Conservation (phyloP, 2,329 filamentous ascomycete genomes). For the Diplodia seriata region DNA sequence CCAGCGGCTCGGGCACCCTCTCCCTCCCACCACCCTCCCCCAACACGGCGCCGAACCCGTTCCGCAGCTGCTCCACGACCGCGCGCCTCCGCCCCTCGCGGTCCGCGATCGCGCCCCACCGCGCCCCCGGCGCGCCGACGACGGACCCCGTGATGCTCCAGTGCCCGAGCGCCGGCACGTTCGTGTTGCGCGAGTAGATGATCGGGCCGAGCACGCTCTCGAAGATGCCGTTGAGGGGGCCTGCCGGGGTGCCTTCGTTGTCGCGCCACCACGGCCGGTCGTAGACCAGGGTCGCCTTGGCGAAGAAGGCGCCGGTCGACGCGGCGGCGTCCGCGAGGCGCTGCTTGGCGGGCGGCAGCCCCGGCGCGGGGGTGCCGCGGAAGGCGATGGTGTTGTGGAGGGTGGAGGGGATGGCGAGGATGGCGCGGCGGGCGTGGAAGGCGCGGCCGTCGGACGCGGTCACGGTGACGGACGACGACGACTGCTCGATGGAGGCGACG, state of each 20-base stretch:
- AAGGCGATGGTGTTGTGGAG: constrained; percentile 41
- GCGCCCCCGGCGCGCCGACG: constrained; percentile 48
- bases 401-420: constrained; percentile 58
- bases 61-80: constrained; percentile 22
- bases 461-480: constrained; percentile 25
- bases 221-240: constrained; percentile 47
- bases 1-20: constrained; percentile 6
- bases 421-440: constrained; percentile 52
- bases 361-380: neutral
- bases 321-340: neutral
- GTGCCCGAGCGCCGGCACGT: constrained; percentile 38
- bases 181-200: constrained; percentile 39
- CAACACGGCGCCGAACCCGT: neutral
- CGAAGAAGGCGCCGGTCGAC: constrained; percentile 54
- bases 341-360: constrained; percentile 12
- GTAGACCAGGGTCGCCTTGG: constrained; percentile 60
- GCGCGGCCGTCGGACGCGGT: constrained; percentile 42
- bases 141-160: constrained; percentile 53
- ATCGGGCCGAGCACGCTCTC: constrained; percentile 32
- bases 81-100: constrained; percentile 40
- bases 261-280: constrained; percentile 56
- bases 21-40: neutral
- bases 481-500: constrained; percentile 44
- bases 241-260: constrained; percentile 35
- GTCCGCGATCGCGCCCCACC: constrained; percentile 44